Conservation (phyloP, 2,329 filamentous ascomycete species). For the Botryotinia convoluta region DNA sequence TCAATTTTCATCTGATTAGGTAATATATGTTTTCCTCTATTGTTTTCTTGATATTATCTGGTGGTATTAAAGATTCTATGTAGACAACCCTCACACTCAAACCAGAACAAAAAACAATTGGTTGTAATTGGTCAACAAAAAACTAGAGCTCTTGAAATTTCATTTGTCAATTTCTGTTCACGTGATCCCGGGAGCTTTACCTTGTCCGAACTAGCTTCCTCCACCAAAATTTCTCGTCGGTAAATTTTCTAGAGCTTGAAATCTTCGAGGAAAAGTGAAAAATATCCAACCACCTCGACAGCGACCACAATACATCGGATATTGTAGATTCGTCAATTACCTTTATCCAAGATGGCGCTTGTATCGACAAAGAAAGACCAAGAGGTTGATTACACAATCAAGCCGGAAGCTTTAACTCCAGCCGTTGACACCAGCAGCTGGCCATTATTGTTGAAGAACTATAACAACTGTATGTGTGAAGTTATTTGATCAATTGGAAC, state of each 20-base stretch:
- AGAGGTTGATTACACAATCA: conserved; percentile 80
- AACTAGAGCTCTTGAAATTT: not conserved
- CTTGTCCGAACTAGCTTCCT: conserved; percentile 12
- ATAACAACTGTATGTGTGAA: conserved; percentile 72
- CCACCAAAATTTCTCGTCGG: conserved; percentile 22
- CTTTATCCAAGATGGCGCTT: conserved; percentile 44
- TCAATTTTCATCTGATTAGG: not conserved
- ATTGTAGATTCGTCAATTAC: conserved; percentile 20
- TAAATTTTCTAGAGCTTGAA: conserved; percentile 23
- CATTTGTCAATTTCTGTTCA: not conserved
- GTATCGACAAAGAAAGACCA: conserved; percentile 44
- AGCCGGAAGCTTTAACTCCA: conserved; percentile 80
- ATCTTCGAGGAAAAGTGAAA: conserved; percentile 19
- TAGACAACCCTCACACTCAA: not conserved
- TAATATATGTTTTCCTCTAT: no score
- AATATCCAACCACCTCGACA: conserved; percentile 13
- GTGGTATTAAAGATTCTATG: no score
- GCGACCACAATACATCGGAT: conserved; percentile 14
- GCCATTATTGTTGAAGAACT: conserved; percentile 95
- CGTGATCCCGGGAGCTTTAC: conserved; percentile 9
- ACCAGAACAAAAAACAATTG: not conserved
- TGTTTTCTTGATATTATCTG: not conserved
- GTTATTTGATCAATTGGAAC: conserved; percentile 17
- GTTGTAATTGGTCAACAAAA: not conserved
- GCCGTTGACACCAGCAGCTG: conserved; percentile 82